A percentile compares a stretch with the other conserved stretches of the same genome.
phyloP scores from a whole-genome alignment of 2,329 filamentous ascomycete genomes.

The Coniella vitis region DNA sequence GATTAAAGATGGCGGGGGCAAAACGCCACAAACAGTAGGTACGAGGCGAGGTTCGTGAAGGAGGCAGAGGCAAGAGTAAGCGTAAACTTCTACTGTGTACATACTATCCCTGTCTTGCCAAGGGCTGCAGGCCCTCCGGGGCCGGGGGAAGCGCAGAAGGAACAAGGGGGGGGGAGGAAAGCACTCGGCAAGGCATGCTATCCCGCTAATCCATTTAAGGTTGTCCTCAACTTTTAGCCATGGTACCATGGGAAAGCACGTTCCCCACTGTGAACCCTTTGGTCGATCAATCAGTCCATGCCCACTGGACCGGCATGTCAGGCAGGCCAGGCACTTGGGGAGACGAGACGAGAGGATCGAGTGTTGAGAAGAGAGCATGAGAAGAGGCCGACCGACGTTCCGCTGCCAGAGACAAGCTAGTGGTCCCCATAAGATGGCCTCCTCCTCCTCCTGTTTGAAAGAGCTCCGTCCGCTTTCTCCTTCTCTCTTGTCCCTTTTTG shows the following conservation, averaged over 20 bases:
- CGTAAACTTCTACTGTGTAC: too few species aligned
- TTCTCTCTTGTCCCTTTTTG: background rate
- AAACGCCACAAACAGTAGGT: too few species aligned
- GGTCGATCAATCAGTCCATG: background rate
- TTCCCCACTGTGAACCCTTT: background rate
- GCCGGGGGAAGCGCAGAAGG: too few species aligned
- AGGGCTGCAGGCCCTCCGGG: too few species aligned
- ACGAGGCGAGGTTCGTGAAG: too few species aligned
- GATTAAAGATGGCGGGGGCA: too few species aligned
- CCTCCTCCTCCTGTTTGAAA: background rate
- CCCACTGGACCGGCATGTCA: background rate
- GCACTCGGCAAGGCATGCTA: too few species aligned
- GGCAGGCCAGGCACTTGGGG: background rate
- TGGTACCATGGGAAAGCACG: background rate
- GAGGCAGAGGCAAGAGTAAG: too few species aligned
- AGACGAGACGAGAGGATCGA: too few species aligned
- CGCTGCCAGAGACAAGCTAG: too few species aligned
- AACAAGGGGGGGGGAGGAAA: too few species aligned
- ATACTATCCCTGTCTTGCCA: too few species aligned
- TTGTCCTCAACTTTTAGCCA: background rate
- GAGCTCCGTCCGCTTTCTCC: background rate
- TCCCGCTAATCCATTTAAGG: background rate
- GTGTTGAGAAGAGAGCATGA: background rate
- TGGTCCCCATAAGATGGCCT: constrained; percentile 4
- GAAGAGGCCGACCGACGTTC: background rate